phyloP scores from a whole-genome alignment of 164 flowering plant species.

The Nymphaea colorata region DNA sequence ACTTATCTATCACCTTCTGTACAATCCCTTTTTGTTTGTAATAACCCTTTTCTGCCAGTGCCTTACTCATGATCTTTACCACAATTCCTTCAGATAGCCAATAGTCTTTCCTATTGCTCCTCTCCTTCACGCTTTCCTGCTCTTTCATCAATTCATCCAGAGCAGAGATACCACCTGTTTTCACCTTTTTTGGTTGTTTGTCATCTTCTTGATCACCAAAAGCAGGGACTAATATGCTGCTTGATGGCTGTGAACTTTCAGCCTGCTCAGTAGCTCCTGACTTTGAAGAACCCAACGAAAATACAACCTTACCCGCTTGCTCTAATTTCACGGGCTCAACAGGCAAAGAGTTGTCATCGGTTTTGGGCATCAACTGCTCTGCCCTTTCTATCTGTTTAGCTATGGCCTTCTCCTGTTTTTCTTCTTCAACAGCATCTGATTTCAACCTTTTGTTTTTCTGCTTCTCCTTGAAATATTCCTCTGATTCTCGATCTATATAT shows the following conservation, averaged over 20 bases:
- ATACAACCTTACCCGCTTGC: conserved; percentile 36
- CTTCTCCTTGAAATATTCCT: conserved; percentile 65
- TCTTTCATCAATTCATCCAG: conserved; percentile 83
- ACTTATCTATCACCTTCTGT: conserved; percentile 61
- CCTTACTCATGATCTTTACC: conserved; percentile 85
- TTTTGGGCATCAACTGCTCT: neutral
- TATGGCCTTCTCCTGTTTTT: conserved; percentile 68
- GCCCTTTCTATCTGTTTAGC: conserved; percentile 51
- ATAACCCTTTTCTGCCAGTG: conserved; percentile 63
- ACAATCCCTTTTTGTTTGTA: conserved; percentile 81
- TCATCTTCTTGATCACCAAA: conserved; percentile 35
- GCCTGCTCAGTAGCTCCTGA: conserved; percentile 20
- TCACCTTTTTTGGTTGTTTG: conserved; percentile 10
- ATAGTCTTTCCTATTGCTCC: conserved; percentile 65
- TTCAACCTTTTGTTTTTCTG: conserved; percentile 60
- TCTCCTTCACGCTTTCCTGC: conserved; percentile 70
- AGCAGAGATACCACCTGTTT: conserved; percentile 19
- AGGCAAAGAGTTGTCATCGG: neutral
- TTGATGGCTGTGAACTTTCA: conserved; percentile 23
- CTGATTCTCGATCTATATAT: conserved; percentile 76
- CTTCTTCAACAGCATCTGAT: conserved; percentile 76
- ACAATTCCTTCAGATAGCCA: conserved; percentile 79
- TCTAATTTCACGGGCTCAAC: conserved; percentile 19
- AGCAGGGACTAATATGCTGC: conserved; percentile 1
- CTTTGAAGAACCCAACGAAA: conserved; percentile 38